Evolutionary conservation across 192 early-diverging fungal species (phyloP), one percentile per base, ranked within the genome.

Genomic region (Coemansia aciculifera): DNA sequence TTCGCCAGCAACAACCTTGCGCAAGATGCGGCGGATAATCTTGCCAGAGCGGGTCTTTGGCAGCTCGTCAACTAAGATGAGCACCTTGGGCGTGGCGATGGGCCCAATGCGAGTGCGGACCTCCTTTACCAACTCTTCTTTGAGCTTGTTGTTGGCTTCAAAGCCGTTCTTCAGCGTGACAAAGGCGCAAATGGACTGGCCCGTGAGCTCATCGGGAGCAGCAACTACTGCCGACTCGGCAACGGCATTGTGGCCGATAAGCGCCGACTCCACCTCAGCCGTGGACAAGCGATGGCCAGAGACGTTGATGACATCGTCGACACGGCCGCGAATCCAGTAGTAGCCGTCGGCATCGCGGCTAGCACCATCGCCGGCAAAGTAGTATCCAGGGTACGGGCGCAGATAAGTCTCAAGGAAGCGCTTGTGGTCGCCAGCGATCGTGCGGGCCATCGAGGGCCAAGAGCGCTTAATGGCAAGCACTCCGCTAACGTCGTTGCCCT

Each of bases 21-120:
- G 85, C 82, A 98, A 84, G 64, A 98, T 90, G 52, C 96, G 88
- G 46, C 96, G 87, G 91, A 98, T 96, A 74, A 98, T 94, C 85
- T 98, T 98, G 59, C 96, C 96, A 37, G 89, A 91, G 29, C 95
- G 88, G 27, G 96, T 98, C 87, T 98, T 97, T 73, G 96, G 95
- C 64, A 98, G 84, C 78, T 95, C 95, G 23, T 84, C 84, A 5
- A 93, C 90, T 64, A 97, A 70, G 63, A 96, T 88, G 34, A 98
- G 89, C 42, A 85, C 81, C 79, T 94, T 94, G 27, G 96, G 95
- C 7, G 91, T 87, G 52, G 95, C 95, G 68, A 98, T 96, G 17
- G 96, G 91, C 3, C 95, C 96, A 83, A 98, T 97, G 64, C 89
- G 89, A 46, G 89, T 86, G 59, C 94, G 91, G 10, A 98, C 90